Evolutionary conservation across 306 rosid species (phyloP).

Genomic region (Pyrus communis): DNA sequence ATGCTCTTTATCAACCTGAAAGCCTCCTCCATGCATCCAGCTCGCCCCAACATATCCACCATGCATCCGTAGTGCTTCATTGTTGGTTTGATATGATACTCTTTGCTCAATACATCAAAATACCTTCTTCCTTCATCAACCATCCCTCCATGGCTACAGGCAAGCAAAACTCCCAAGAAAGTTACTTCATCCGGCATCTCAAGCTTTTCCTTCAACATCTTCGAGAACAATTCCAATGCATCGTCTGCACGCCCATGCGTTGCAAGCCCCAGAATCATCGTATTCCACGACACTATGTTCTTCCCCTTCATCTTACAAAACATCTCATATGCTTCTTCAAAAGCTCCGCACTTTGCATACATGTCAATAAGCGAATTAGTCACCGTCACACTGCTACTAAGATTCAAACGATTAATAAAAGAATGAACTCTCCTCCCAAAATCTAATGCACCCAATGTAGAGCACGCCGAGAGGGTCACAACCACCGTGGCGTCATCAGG

Average conservation of each 20-base stretch:
- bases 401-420: slow-evolving; percentile 4
- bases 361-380: slow-evolving; percentile 60
- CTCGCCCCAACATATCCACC: slow-evolving; percentile 77
- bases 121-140: slow-evolving; percentile 49
- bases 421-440: slow-evolving; percentile 66
- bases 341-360: slow-evolving; percentile 74
- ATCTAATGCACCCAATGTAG: slow-evolving; percentile 44
- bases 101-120: slow-evolving; percentile 41
- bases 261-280: slow-evolving; percentile 70
- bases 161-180: slow-evolving; percentile 63
- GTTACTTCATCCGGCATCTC: slow-evolving; percentile 52
- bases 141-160: slow-evolving; percentile 72
- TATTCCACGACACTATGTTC: slow-evolving; percentile 63
- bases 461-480: slow-evolving; percentile 58
- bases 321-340: slow-evolving; percentile 48
- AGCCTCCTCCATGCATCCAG: slow-evolving; percentile 61
- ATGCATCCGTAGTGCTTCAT: slow-evolving; percentile 76
- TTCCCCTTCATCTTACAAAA: slow-evolving; percentile 37
- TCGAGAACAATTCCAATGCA: slow-evolving; percentile 42
- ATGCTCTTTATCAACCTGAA: slow-evolving; percentile 41
- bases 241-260: slow-evolving; percentile 49
- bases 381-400: slow-evolving; percentile 21
- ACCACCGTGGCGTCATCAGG: slow-evolving; percentile 61
- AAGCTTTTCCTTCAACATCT: slow-evolving; percentile 36
- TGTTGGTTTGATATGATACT: slow-evolving; percentile 45